Base-by-base conservation (phyloP, 495 filamentous ascomycete genomes). In the Aspergillus sclerotiicarbonarius region DNA sequence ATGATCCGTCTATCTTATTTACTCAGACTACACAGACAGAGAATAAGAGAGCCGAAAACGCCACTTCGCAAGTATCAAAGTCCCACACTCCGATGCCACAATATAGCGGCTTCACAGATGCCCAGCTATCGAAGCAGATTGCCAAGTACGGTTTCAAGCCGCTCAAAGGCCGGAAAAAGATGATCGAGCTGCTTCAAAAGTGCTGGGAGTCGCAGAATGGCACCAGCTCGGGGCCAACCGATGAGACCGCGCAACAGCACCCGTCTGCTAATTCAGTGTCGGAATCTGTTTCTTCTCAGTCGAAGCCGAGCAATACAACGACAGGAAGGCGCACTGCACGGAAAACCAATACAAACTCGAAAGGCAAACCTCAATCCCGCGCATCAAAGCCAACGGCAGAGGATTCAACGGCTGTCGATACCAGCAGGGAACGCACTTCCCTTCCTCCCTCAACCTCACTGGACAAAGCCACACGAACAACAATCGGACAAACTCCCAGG, bases 111-210 rank as follows among this genome's bases (percentile, higher is more conserved):
- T 87, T 82, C 54, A 87, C 84, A 15, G 86, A 88, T 57, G 69
- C 77, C 13, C 79, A 89, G 52, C 72, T 95, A 41, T 74, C 82
- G 6, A 83, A 79, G 51, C 82, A 87, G 60, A 68, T 93, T 37
- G 63, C 79, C 4, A 75, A 77, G 0, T 91, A 85, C 63, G 87
- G 87, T 0, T 91, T 94, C 72, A 95, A 94, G 66, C 74, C 86
- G 0, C 74, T 92, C 0, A 90, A 84, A 64, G 84, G 76, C 52
- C 81, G 90, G 16, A 75, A 82, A 53, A 81, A 83, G 10, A 91
- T 90, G 88, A 87, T 94, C 32, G 73, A 82, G 12, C 66, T 91
- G 12, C 72, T 94, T 6, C 74, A 90, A 52, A 83, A 83, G 63
- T 94, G 90, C 65, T 95, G 90, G 90, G 69, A 81, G 55, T 77